Evolutionary conservation across 2,329 filamentous ascomycete genomes (phyloP), one percentile per base, ranked within the genome.

Genomic region (Fusarium sp.): DNA sequence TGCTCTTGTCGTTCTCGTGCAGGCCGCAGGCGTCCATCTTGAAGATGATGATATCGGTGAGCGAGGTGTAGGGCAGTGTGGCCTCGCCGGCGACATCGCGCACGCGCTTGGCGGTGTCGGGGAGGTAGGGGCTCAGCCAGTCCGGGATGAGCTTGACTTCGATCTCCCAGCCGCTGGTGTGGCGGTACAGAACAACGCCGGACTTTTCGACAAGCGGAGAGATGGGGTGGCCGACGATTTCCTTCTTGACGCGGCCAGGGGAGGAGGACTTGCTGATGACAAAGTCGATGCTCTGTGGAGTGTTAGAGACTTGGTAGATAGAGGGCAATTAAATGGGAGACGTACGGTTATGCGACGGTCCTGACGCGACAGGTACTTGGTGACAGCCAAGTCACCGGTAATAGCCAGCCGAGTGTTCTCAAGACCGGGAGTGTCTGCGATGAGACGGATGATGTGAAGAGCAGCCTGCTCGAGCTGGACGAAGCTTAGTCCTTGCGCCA

Each of bases 361-460:
- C 35, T 62, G 58, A 8, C 64, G 46, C 15, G 73, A 68, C 63
- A 75, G 33, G 49, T 75, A 75, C 51, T 75, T 73, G 52, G 63
- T 62, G 25, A 75, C 64, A 8, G 73, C 71, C 53, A 75, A 23
- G 43, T 75, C 73, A 7, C 73, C 73, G 43, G 72, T 62, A 19
- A 75, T 62, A n/a, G 71, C 73, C 19, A 75, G 62, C n/a, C 60
- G 63, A 43, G 73, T 75, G 58, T 73, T 75, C 50, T 75, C 73
- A 23, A 75, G 37, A 8, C 73, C 73, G 15, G 67, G 70, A 50
- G 62, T 75, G 54, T 75, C 70, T 32, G 68, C 59, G 92, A 97
- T 83, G 93, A 97, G 79, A 96, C 94, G 6, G 91, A 94, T 56
- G 92, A 95, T 78, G 93, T 97, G 14, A 92, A 97, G 79, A 90